Conservation (phyloP, 2,329 filamentous ascomycete genomes). For the Ceratocystis ficicola region DNA sequence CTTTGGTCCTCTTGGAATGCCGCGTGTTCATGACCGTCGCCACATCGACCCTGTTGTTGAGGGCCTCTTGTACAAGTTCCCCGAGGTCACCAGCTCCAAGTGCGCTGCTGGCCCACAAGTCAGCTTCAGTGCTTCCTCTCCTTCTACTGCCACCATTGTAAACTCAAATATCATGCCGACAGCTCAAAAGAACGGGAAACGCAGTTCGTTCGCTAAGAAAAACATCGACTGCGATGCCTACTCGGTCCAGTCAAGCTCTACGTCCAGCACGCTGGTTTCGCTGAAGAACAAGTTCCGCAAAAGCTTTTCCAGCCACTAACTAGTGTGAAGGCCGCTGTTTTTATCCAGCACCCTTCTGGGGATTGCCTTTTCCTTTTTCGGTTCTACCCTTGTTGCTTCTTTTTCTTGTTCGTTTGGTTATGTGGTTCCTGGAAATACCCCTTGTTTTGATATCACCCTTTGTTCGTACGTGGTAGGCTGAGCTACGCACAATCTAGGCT, state of each 20-base stretch:
- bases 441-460: slow-evolving; percentile 5
- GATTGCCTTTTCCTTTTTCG: neutral
- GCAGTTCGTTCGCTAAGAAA: neutral
- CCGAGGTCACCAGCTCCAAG: slow-evolving; percentile 5
- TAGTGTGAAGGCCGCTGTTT: neutral
- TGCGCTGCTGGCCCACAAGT: neutral
- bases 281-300: slow-evolving; percentile 20
- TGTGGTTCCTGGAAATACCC: neutral
- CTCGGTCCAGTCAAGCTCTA: slow-evolving; percentile 3
- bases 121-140: neutral
- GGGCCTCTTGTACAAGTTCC: slow-evolving; percentile 23
- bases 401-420: neutral
- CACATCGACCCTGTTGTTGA: slow-evolving; percentile 24
- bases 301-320: slow-evolving; percentile 14
- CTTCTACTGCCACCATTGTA: neutral
- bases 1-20: slow-evolving; percentile 20
- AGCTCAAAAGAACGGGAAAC: slow-evolving; percentile 9
- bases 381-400: neutral
- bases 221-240: neutral
- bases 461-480: neutral
- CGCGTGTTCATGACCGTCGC: slow-evolving; percentile 22
- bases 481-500: neutral
- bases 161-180: neutral
- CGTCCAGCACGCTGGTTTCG: neutral
- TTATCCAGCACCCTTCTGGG: too few relatives aligned